Percentiles rank a stretch among this genome's conserved stretches.
Evolutionary conservation across 129 eudicot genomes (phyloP).

Genomic region (Calendula officinalis): DNA sequence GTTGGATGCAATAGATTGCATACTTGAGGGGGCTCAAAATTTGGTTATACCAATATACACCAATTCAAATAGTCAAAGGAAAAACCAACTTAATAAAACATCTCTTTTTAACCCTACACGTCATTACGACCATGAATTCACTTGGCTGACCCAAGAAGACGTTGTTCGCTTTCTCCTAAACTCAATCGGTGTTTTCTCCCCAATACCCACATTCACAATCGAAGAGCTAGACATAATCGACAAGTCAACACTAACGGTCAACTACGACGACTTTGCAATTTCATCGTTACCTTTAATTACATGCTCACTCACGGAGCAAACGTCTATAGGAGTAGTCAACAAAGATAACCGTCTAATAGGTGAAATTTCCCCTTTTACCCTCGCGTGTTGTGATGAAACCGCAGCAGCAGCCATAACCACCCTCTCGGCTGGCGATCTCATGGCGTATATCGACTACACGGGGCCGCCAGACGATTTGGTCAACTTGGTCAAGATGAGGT

Average conservation of each 20-base stretch:
- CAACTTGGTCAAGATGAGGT: conserved; percentile 49
- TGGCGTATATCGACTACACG: conserved; percentile 72
- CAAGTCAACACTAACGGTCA: conserved; percentile 47
- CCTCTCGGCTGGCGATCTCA: conserved; percentile 78
- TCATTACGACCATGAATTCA: conserved; percentile 40
- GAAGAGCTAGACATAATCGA: conserved; percentile 60
- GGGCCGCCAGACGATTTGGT: conserved; percentile 76
- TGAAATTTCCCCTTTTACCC: conserved; percentile 74
- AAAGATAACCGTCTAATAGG: conserved; percentile 61
- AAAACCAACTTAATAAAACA: conserved; percentile 42
- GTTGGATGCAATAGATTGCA: conserved; percentile 72
- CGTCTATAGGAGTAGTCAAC: conserved; percentile 64
- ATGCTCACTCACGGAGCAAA: conserved; percentile 47
- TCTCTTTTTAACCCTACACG: conserved; percentile 12
- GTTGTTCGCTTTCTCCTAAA: conserved; percentile 76
- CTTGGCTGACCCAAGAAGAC: conserved; percentile 88
- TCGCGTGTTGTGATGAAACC: conserved; percentile 70
- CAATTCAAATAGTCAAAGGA: conserved; percentile 31
- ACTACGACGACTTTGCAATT: conserved; percentile 53
- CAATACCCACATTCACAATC: conserved; percentile 55
- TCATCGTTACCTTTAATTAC: conserved; percentile 38
- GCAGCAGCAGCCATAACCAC: conserved; percentile 70
- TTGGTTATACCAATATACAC: conserved; percentile 65
- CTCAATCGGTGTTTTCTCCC: conserved; percentile 71
- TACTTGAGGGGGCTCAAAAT: conserved; percentile 88